These are phyloP conservation scores for Anastatica hierochuntica DNA, from an alignment of 345 rosid species.

Conservation along the genomic window DNA sequence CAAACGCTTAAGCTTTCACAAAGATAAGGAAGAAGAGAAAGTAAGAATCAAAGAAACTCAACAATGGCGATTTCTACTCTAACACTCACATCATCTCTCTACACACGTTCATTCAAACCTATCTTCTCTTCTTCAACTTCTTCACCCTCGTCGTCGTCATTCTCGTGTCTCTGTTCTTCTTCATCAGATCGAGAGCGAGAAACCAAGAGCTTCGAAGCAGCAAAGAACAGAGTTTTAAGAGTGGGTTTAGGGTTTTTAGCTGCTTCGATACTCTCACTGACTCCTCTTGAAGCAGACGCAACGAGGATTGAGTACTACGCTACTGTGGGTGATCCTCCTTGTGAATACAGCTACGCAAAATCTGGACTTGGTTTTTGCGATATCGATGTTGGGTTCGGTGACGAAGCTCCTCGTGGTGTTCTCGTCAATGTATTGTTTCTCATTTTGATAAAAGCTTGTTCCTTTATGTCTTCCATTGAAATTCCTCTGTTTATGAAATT, in stretches of 20 bases:
- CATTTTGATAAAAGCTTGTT: no score
- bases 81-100: slow-evolving; percentile 22
- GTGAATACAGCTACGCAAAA: slow-evolving; percentile 51
- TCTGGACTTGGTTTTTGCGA: slow-evolving; percentile 94
- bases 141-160: slow-evolving; percentile 18
- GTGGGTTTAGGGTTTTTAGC: slow-evolving; percentile 62
- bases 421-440: slow-evolving; percentile 82
- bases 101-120: slow-evolving; percentile 9
- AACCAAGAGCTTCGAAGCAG: slow-evolving; percentile 8
- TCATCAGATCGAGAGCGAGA: background rate
- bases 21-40: slow-evolving; percentile 24
- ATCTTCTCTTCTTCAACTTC: slow-evolving; percentile 17
- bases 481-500: no score
- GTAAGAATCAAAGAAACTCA: background rate
- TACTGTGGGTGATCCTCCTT: slow-evolving; percentile 70
- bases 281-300: slow-evolving; percentile 73
- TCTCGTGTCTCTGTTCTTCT: slow-evolving; percentile 29
- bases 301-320: slow-evolving; percentile 85
- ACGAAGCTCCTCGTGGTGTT: slow-evolving; percentile 61
- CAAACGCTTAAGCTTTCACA: slow-evolving; percentile 15
- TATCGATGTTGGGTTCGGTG: slow-evolving; percentile 50
- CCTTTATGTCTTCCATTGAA: no score
- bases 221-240: slow-evolving; percentile 29
- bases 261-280: slow-evolving; percentile 48
- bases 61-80: slow-evolving; percentile 37